Base-by-base conservation (phyloP, 139 green algal genomes). In the Coelastrella sp. region DNA sequence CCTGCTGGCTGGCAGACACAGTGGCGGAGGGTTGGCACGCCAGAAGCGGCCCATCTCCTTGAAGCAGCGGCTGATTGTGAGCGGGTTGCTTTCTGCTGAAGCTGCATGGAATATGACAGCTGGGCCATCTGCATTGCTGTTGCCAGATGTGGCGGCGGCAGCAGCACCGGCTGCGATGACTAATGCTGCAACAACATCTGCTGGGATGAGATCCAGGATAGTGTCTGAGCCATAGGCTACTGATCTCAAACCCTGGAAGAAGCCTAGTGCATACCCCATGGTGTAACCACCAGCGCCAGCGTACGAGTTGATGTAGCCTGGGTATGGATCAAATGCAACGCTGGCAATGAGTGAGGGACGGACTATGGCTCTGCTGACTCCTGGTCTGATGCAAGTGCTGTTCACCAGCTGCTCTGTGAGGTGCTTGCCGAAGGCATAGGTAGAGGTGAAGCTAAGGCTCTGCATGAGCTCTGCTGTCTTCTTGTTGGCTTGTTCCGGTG, bases 341-440 rank as follows among this genome's bases (percentile, higher is more conserved):
- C 48, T 62, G 4, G 81, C 86, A 62, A 86, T 85, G 53, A 90
- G 76, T 15, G 60, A 68, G 5, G 86, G 86, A 63, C 86, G 32
- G 30, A 90, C 57, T 23, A 88, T 83, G 6, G 81, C 81, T 17
- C 63, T 78, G 63, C 43, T 50, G 17, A 78, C 64, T 11, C 79
- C 45, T 9, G 79, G 63, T 34, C 64, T 67, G 51, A 81, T 81
- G 74, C 40, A 32, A 3, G 74, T 77, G 21, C 81, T 35, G 8
- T 71, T 62, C 8, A 90, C 77, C 53, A 90, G 69, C n/a, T 50
- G 53, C 78, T 90, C 87, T 25, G 87, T 80, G 45, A 90, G 64
- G 43, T 86, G 72, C 79, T 90, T 90, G 63, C 60, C 75, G 27
- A 90, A 85, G 35, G 83, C 87, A 57, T 89, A 88, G 32, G 72